Percentiles rank a stretch among this genome's conserved stretches.
phyloP scores from a whole-genome alignment of 2,329 filamentous ascomycete species.

The Diaporthe batatas region DNA sequence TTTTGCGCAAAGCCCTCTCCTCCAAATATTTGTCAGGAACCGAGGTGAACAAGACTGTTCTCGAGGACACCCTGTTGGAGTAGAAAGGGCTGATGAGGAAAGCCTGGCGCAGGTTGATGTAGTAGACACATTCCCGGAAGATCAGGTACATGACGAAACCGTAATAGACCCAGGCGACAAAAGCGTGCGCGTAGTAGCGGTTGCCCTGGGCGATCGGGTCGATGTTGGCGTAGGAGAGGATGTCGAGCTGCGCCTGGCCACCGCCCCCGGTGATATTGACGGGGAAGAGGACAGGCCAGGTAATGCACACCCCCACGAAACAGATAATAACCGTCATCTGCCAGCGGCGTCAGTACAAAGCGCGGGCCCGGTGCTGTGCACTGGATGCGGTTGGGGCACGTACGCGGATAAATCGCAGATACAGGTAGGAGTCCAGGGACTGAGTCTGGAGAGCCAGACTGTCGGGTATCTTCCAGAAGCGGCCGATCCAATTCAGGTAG shows the following conservation, averaged over 20 bases:
- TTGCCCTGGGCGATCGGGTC: slow-evolving; percentile 60
- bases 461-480: slow-evolving; percentile 78
- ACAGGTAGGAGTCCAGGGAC: slow-evolving; percentile 42
- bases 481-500: slow-evolving; percentile 75
- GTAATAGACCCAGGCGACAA: slow-evolving; percentile 85
- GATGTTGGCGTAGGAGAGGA: slow-evolving; percentile 85
- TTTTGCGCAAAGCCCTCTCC: slow-evolving; percentile 79
- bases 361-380: background rate
- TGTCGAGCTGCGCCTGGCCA: slow-evolving; percentile 75
- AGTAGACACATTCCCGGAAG: slow-evolving; percentile 89
- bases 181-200: slow-evolving; percentile 85
- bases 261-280: slow-evolving; percentile 87
- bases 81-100: slow-evolving; percentile 90
- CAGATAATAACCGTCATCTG: slow-evolving; percentile 63
- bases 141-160: slow-evolving; percentile 91
- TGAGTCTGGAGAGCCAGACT: slow-evolving; percentile 68
- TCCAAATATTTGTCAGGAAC: slow-evolving; percentile 85
- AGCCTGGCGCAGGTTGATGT: slow-evolving; percentile 92
- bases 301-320: slow-evolving; percentile 85
- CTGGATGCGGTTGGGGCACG: background rate
- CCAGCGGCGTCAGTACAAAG: background rate
- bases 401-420: slow-evolving; percentile 41
- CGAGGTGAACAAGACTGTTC: slow-evolving; percentile 89
- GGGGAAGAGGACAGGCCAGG: slow-evolving; percentile 88
- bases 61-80: slow-evolving; percentile 86